Conservation (phyloP, 495 filamentous ascomycete genomes). For the Daldinia loculata region DNA sequence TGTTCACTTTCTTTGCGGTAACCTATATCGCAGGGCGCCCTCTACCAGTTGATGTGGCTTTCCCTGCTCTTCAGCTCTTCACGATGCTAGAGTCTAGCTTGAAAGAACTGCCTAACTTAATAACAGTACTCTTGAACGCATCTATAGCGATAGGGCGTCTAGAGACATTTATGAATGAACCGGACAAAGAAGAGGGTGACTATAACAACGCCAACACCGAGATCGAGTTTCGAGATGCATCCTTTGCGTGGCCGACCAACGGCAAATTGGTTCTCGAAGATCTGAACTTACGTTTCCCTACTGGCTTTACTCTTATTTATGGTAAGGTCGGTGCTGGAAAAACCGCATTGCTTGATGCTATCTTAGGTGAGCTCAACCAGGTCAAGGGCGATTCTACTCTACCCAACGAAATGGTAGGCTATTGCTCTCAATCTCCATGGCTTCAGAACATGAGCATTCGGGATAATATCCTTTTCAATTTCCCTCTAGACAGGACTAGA, state of each 20-base stretch:
- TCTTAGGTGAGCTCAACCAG: conserved; percentile 81
- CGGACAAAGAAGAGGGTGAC: conserved; percentile 65
- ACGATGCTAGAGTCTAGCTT: conserved; percentile 73
- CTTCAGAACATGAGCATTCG: conserved; percentile 90
- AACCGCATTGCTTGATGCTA: conserved; percentile 77
- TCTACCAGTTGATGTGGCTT: conserved; percentile 78
- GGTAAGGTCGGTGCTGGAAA: conserved; percentile 85
- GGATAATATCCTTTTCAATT: conserved; percentile 83
- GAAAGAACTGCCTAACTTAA: conserved; percentile 73
- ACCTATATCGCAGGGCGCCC: conserved; percentile 70
- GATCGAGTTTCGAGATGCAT: conserved; percentile 67
- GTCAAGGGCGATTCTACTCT: conserved; percentile 64
- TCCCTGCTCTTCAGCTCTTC: conserved; percentile 83
- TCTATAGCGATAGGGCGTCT: conserved; percentile 79
- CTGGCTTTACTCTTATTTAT: conserved; percentile 68
- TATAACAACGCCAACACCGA: conserved; percentile 37
- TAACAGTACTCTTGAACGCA: conserved; percentile 77
- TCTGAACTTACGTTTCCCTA: conserved; percentile 66
- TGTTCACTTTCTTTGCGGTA: conserved; percentile 80
- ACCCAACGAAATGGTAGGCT: conserved; percentile 76
- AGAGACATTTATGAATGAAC: conserved; percentile 84
- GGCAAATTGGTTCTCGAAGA: conserved; percentile 66
- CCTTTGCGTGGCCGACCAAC: conserved; percentile 80
- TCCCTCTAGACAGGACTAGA: conserved; percentile 76
- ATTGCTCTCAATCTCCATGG: conserved; percentile 89